These are phyloP conservation scores for Aspergillus panamensis DNA, from an alignment of 495 filamentous ascomycete species.

Conservation along the genomic window DNA sequence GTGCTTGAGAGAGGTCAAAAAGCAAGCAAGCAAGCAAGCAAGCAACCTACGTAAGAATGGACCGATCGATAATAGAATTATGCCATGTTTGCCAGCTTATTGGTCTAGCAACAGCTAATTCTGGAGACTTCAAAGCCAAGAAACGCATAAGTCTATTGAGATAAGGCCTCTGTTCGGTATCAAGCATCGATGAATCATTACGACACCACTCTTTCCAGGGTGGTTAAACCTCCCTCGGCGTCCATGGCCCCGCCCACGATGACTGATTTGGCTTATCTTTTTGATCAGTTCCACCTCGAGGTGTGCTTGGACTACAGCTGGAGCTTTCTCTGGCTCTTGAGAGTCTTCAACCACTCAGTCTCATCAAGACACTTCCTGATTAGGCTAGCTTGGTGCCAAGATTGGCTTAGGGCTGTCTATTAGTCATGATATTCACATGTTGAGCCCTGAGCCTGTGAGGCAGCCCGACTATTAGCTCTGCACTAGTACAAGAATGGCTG, in stretches of 20 bases:
- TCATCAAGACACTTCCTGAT: neutral
- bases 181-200: constrained; percentile 6
- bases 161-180: neutral
- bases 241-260: neutral
- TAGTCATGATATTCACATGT: neutral
- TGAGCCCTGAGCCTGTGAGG: neutral
- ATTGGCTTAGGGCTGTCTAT: neutral
- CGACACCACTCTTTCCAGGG: constrained; percentile 12
- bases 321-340: neutral
- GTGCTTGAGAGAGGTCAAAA: too few species aligned
- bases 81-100: neutral
- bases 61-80: neutral
- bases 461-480: neutral
- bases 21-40: too few species aligned
- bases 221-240: neutral
- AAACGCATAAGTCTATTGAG: neutral
- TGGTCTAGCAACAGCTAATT: too few species aligned
- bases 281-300: neutral
- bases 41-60: neutral
- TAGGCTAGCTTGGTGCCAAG: neutral
- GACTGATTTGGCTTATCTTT: neutral
- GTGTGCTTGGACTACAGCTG: neutral
- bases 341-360: neutral
- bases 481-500: neutral
- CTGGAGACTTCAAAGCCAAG: too few species aligned